Conservation (phyloP, 192 early-diverging fungal genomes). For the Gamsiella multidivaricata region DNA sequence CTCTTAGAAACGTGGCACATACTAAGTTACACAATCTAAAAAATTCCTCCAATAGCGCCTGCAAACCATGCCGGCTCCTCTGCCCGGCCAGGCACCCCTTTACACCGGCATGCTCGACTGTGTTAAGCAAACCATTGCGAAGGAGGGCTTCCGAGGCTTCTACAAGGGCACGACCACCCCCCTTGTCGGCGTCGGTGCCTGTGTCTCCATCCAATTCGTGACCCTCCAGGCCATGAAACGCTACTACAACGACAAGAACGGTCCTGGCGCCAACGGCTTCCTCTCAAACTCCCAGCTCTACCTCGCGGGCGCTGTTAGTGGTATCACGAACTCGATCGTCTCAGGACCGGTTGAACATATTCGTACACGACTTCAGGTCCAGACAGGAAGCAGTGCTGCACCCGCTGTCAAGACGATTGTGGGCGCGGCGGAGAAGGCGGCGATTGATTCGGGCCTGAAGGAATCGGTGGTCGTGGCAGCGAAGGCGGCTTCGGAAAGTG, state of each 20-base stretch:
- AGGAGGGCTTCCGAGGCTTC: constrained; percentile 86
- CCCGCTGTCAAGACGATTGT: constrained; percentile 31
- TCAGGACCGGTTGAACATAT: constrained; percentile 97
- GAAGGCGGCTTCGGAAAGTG: constrained; percentile 15
- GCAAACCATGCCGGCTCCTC: constrained; percentile 86
- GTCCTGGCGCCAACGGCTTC: constrained; percentile 47
- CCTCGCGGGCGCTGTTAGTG: constrained; percentile 84
- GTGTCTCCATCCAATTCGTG: constrained; percentile 97
- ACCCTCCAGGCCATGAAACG: constrained; percentile 92
- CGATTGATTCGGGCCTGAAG: not conserved
- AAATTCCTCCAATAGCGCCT: constrained; percentile 66
- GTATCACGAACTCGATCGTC: constrained; percentile 89
- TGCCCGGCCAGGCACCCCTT: constrained; percentile 65
- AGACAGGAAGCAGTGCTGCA: constrained; percentile 72
- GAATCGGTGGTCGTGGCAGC: constrained; percentile 2
- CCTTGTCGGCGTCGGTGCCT: constrained; percentile 92
- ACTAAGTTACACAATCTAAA: too few species aligned
- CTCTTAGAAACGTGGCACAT: too few species aligned
- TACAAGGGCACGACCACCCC: constrained; percentile 97
- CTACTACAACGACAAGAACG: constrained; percentile 71
- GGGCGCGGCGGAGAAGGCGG: constrained; percentile 25
- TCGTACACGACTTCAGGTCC: constrained; percentile 94
- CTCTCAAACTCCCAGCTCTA: constrained; percentile 87
- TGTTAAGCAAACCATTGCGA: constrained; percentile 81
- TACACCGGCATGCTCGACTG: constrained; percentile 91